Base-by-base conservation (phyloP, 331 rosid species). In the Acacia concinna region DNA sequence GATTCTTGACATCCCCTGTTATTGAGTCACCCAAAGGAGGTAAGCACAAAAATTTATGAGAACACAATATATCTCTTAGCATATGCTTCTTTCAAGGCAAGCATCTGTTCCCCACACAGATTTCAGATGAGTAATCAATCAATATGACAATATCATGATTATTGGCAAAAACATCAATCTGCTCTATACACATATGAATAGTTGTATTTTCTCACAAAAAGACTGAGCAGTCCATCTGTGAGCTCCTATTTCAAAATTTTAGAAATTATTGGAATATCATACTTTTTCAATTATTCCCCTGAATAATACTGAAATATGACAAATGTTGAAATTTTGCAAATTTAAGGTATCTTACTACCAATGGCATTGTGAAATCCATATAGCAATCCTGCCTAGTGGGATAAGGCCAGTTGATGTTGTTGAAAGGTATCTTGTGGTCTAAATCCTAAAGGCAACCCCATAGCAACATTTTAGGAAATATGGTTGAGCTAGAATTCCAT, bases 1-100 rank as follows among this genome's bases (percentile, higher is more conserved):
- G 54, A 2, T 78, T 81, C 83, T 95, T 95, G 64, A 91, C 72
- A 80, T 95, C 97, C 85, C 96, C 99, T 95, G 87, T 14, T 63
- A 79, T 38, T 14, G 5, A 60, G 43, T 54, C 74, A 15, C 34
- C 34, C 77, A 77, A 32, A 38, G 66, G 54, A 68, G 79, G 71
- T 65, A 80, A 52, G 68, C 47, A 72, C 41, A 80, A 54, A 54
- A n/a, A 68, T 12, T 66, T 60, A 66, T 68, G 35, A 35, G 72
- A 67, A 40, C 63, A 67, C 15, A 51, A 68, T 21, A 47, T 1
- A 68, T 27, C 13, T 49, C 35, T 13, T 25, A 5, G 54, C 9
- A 27, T 14, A 66, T 62, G 21, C 73, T 35, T 63, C 73, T 68
- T 40, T 52, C 40, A 64, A 31, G 49, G 46, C 38, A 37, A 65